Evolutionary conservation across 176 grass and related monocot genomes (phyloP).

Genomic region (Bromus sterilis): DNA sequence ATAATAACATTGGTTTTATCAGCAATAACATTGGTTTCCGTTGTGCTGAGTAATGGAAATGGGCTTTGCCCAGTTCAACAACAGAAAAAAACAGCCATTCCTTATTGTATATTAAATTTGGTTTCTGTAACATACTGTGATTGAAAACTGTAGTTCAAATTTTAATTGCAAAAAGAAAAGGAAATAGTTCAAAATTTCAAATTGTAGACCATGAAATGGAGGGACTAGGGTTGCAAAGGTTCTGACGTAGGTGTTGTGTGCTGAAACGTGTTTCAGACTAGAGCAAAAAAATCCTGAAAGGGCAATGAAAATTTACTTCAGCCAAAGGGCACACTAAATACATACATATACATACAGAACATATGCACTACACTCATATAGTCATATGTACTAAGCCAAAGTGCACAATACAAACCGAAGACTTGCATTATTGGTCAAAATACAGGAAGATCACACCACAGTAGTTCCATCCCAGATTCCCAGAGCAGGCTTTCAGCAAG

Average conservation of each 20-base stretch:
- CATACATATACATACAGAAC: neutral
- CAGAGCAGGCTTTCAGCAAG: neutral
- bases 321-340: neutral
- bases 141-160: neutral
- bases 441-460: neutral
- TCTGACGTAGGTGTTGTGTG: neutral
- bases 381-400: neutral
- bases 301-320: neutral
- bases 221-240: neutral
- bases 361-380: neutral
- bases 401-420: neutral
- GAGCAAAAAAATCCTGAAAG: too few species aligned
- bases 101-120: neutral
- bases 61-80: too few species aligned
- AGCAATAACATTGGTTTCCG: too few species aligned
- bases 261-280: neutral
- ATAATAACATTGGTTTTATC: neutral
- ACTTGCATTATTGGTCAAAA: neutral
- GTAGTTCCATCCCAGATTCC: neutral
- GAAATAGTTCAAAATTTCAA: neutral
- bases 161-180: too few species aligned
- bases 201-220: neutral
- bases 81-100: too few species aligned
- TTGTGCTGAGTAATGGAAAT: too few species aligned
- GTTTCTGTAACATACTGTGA: neutral